Conservation (phyloP, 2,329 filamentous ascomycete species). For the Emergomyces africanus region DNA sequence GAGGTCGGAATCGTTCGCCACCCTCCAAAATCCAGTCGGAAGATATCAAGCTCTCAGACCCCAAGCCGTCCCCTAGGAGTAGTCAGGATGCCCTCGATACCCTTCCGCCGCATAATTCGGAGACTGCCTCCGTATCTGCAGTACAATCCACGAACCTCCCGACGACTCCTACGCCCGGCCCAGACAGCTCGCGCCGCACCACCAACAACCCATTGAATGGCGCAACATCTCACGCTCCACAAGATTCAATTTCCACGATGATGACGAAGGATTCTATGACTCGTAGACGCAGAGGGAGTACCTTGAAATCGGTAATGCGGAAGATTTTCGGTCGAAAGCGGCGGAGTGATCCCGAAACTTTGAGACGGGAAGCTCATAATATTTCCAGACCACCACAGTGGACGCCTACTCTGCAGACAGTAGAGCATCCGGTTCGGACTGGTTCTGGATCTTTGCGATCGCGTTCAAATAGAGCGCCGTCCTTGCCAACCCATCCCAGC, state of each 20-base stretch:
- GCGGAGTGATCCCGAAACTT: slow-evolving; percentile 20
- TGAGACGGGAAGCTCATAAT: slow-evolving; percentile 10
- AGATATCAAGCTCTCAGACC: slow-evolving; percentile 21
- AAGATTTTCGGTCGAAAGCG: slow-evolving; percentile 31
- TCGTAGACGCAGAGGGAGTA: slow-evolving; percentile 29
- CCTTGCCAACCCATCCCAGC: slow-evolving; percentile 3
- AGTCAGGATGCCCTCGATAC: slow-evolving; percentile 8
- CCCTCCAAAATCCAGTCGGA: slow-evolving; percentile 15
- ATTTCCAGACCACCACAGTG: slow-evolving; percentile 2
- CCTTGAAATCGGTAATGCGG: slow-evolving; percentile 32
- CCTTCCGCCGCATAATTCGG: slow-evolving; percentile 4
- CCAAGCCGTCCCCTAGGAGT: slow-evolving; percentile 9
- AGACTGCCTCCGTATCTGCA: slow-evolving; percentile 7
- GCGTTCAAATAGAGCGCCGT: slow-evolving; percentile 6
- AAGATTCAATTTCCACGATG: slow-evolving; percentile 15
- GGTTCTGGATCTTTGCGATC: slow-evolving; percentile 14
- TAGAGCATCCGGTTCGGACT: slow-evolving; percentile 14
- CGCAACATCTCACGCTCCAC: slow-evolving; percentile 12
- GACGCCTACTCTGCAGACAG: slow-evolving; percentile 7
- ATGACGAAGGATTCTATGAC: slow-evolving; percentile 14
- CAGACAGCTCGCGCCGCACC: slow-evolving; percentile 5
- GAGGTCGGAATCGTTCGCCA: slow-evolving; percentile 1
- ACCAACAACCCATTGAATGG: slow-evolving; percentile 9
- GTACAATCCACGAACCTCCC: slow-evolving; percentile 3
- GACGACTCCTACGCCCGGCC: slow-evolving; percentile 4